Base-by-base conservation (phyloP, 352 stramenopile genomes). In the Stephanocyclus meneghinianus region DNA sequence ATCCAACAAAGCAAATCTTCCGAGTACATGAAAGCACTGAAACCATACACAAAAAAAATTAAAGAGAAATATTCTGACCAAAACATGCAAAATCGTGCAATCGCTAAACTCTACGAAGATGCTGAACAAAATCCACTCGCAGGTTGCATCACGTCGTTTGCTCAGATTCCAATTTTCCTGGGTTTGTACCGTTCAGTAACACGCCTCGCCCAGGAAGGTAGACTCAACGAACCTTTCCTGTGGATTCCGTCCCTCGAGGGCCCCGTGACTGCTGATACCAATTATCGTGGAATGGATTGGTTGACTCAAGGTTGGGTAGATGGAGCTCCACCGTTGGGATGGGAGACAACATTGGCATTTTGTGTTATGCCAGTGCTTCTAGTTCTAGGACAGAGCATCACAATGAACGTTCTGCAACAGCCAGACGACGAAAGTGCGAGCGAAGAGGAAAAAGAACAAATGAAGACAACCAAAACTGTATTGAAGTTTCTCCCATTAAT, bases 401-500 rank as follows among this genome's bases (percentile, higher is more conserved):
- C 93, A 26, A 93, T 95, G 87, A 80, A 82, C 70, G 87, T 95
- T 45, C 80, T 96, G 56, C 69, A 88, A 47, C 92, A 91, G 51
- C 86, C 87, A 18, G 81, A 88, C 15, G 89, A 93, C 66, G 81
- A 91, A 65, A 85, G 80, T 53, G 73, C 71, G 35, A 81, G 45
- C 5, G 70, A 85, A 44, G 86, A 91, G 67, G 87, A 92, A 71
- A 76, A 74, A n/a, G 76, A 92, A 75, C 66, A 84, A 40, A 47
- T 84, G 15, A 81, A 91, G 83, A 82, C 57, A 21, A 87, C 85
- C 15, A 83, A 91, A 72, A 76, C 9, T 21, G 76, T 95, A 45
- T 78, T 96, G 48, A 96, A 95, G 66, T 95, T 94, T 65, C 82
- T 96, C 18, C 92, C 93, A 1, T 81, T 96, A 2, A 87, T 96